Percentiles rank a stretch among this genome's conserved stretches.
phyloP scores from a whole-genome alignment of 305 asterid species.

The Stenogyne calaminthoides region DNA sequence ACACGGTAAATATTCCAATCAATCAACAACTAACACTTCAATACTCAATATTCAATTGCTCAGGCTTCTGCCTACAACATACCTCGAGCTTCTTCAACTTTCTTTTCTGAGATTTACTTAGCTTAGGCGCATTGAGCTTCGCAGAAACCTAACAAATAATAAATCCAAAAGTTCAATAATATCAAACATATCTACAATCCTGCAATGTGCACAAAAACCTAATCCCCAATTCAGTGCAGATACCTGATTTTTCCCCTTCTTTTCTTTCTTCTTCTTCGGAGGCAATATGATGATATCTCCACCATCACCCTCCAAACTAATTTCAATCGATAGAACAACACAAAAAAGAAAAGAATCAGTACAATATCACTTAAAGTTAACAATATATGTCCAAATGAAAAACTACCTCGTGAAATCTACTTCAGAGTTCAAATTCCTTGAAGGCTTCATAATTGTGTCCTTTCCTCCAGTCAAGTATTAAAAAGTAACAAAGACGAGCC shows the following conservation, averaged over 20 bases:
- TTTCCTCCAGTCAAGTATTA: not conserved
- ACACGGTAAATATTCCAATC: conserved; percentile 25
- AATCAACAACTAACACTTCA: conserved; percentile 23
- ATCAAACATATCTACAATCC: not conserved
- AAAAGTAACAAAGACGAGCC: not conserved
- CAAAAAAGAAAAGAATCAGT: not conserved
- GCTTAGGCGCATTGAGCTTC: conserved; percentile 43
- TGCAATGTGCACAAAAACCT: not conserved
- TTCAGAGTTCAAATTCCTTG: conserved; percentile 18
- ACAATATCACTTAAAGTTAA: not conserved
- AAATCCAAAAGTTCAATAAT: conserved; percentile 5
- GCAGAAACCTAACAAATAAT: conserved; percentile 30
- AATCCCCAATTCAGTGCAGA: not conserved
- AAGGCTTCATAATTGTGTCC: conserved; percentile 27
- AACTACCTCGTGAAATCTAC: conserved; percentile 30
- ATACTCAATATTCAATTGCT: not conserved
- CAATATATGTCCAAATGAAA: not conserved
- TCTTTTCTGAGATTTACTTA: conserved; percentile 78
- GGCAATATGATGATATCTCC: conserved; percentile 58
- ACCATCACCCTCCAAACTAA: conserved; percentile 41
- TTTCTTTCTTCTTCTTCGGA: conserved; percentile 49
- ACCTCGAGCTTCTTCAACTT: conserved; percentile 84
- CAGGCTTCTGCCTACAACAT: conserved; percentile 20
- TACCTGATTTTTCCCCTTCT: conserved; percentile 59
- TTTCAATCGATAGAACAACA: conserved; percentile 2